Conservation (phyloP, 768 basidiomycete species). For the Hypholoma sublateritium region DNA sequence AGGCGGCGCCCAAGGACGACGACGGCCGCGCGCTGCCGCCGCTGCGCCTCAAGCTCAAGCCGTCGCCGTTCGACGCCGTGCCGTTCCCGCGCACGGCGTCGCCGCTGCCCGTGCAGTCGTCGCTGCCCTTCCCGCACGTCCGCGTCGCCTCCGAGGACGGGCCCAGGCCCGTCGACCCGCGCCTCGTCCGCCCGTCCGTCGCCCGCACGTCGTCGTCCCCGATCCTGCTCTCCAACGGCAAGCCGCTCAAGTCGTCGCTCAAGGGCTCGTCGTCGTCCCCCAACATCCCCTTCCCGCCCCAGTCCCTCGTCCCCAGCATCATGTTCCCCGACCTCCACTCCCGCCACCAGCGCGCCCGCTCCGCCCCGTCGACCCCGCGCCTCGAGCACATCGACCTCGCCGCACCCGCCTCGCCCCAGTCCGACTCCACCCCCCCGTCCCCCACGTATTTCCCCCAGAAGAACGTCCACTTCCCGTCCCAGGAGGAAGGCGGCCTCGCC, state of each 20-base stretch:
- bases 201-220: conserved; percentile 36
- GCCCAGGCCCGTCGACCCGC: background rate
- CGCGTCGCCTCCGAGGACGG: conserved; percentile 1
- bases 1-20: conserved; percentile 15
- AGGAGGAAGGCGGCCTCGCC: conserved; percentile 57
- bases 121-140: conserved; percentile 27
- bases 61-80: conserved; percentile 20
- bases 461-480: conserved; percentile 85
- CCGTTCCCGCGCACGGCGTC: conserved; percentile 40
- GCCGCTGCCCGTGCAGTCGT: background rate
- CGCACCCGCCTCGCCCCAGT: conserved; percentile 34
- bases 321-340: conserved; percentile 9
- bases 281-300: conserved; percentile 37
- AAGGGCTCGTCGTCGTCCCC: conserved; percentile 13
- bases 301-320: conserved; percentile 26
- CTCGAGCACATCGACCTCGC: conserved; percentile 7
- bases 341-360: conserved; percentile 36
- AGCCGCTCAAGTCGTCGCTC: conserved; percentile 49
- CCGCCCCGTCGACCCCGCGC: conserved; percentile 60
- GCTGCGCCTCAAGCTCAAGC: conserved; percentile 18
- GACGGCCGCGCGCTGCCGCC: conserved; percentile 15
- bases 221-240: conserved; percentile 67
- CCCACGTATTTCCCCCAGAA: conserved; percentile 49
- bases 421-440: conserved; percentile 11
- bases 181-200: conserved; percentile 31